These are phyloP conservation scores for Trichaptum fuscoviolaceum DNA, from an alignment of 768 basidiomycete genomes.

Conservation along the genomic window DNA sequence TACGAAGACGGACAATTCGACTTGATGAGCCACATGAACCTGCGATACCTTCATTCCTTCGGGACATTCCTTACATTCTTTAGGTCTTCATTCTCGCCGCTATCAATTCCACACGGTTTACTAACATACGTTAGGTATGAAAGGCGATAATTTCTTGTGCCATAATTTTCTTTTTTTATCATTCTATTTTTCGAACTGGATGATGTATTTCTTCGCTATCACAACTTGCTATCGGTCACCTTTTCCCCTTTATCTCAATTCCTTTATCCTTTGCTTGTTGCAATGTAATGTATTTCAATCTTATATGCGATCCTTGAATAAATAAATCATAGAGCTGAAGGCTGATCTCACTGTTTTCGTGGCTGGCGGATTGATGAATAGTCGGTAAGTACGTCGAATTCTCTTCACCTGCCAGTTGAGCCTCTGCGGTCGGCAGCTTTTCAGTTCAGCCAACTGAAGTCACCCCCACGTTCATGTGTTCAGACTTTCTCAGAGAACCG, in stretches of 20 bases:
- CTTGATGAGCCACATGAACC: neutral
- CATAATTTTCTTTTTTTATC: neutral
- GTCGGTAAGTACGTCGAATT: too few species aligned
- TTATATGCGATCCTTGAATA: neutral
- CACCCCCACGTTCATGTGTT: too few species aligned
- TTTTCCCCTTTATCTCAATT: neutral
- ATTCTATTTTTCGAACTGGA: neutral
- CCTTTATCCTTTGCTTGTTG: neutral
- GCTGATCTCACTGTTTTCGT: too few species aligned
- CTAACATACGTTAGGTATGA: neutral
- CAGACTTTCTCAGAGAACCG: too few species aligned
- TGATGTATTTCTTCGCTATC: neutral
- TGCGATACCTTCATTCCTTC: neutral
- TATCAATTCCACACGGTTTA: neutral
- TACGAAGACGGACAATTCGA: neutral
- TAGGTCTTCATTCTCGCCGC: neutral
- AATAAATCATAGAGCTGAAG: neutral
- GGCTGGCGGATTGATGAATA: too few species aligned
- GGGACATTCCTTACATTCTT: neutral
- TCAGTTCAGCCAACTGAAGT: too few species aligned
- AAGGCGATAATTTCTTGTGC: neutral
- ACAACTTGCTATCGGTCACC: neutral
- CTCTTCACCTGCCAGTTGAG: too few species aligned
- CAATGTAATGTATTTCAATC: conserved; percentile 1
- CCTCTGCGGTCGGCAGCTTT: too few species aligned